phyloP scores from a whole-genome alignment of 768 basidiomycete species.

The Termitomyces sp. region DNA sequence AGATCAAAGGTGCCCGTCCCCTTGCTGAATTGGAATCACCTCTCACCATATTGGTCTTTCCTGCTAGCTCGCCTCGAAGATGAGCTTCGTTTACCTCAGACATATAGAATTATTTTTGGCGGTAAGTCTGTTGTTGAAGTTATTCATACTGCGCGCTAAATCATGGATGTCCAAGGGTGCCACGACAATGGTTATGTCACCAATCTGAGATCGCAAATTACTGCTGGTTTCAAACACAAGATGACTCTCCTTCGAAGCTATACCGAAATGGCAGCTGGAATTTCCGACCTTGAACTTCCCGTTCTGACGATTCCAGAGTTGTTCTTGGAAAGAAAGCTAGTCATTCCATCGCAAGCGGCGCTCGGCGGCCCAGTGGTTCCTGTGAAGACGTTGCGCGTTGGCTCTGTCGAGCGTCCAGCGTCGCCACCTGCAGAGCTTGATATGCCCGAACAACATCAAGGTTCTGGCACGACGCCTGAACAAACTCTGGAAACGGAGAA shows the following conservation, averaged over 20 bases:
- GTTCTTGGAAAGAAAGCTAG: conserved; percentile 55
- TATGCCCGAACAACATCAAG: conserved; percentile 19
- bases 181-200: conserved; percentile 72
- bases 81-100: conserved; percentile 59
- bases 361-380: neutral
- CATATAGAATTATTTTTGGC: conserved; percentile 62
- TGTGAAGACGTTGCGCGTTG: conserved; percentile 2
- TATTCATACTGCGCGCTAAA: neutral
- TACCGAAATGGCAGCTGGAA: conserved; percentile 52
- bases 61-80: conserved; percentile 49
- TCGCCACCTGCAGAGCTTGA: conserved; percentile 3
- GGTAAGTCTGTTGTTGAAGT: conserved; percentile 28
- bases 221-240: conserved; percentile 59
- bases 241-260: conserved; percentile 62
- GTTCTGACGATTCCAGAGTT: conserved; percentile 48
- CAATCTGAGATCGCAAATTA: conserved; percentile 56
- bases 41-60: neutral
- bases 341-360: conserved; percentile 10
- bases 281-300: conserved; percentile 52
- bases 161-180: conserved; percentile 36
- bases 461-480: conserved; percentile 20
- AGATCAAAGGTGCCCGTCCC: conserved; percentile 55
- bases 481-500: conserved; percentile 5
- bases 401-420: neutral
- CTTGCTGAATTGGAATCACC: neutral